A percentile compares a stretch with the other conserved stretches of the same genome.
Conservation (phyloP, 2,329 filamentous ascomycete genomes). For the Ophiostoma ips region DNA sequence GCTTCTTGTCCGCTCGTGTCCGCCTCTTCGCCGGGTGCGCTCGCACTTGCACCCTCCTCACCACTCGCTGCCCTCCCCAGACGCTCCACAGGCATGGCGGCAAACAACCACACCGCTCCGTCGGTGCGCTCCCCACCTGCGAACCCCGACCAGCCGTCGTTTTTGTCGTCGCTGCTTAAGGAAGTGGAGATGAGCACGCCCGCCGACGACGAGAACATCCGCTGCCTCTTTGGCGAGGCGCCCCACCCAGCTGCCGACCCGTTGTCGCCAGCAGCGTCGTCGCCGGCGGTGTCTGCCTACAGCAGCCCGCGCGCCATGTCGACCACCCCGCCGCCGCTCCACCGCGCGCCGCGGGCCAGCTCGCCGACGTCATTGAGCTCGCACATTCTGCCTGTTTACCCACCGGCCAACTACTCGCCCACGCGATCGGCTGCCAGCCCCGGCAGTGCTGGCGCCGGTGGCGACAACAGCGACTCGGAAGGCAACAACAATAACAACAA, state of each 20-base stretch:
- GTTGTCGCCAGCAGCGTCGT: conserved; percentile 29
- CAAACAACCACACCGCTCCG: neutral
- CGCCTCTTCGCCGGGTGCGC: neutral
- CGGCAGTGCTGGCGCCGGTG: conserved; percentile 7
- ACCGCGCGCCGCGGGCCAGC: conserved; percentile 42
- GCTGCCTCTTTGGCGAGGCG: conserved; percentile 24
- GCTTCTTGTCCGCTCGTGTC: neutral
- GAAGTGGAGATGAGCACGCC: conserved; percentile 62
- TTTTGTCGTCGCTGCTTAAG: conserved; percentile 73
- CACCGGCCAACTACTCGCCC: conserved; percentile 61
- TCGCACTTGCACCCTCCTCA: neutral
- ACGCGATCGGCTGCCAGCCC: conserved; percentile 24
- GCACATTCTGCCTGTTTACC: conserved; percentile 58
- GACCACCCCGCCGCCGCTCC: conserved; percentile 54
- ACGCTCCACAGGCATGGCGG: neutral
- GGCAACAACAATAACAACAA: conserved; percentile 21
- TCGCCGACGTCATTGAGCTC: conserved; percentile 57
- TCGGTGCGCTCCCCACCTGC: neutral
- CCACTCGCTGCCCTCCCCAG: neutral
- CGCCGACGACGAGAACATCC: conserved; percentile 42
- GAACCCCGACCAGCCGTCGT: conserved; percentile 49
- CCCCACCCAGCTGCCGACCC: conserved; percentile 17
- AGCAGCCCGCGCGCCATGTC: conserved; percentile 55
- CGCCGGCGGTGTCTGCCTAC: conserved; percentile 50
- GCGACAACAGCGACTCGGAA: conserved; percentile 30